Conservation (phyloP, 352 stramenopile genomes). For the Phytophthora constricta region DNA sequence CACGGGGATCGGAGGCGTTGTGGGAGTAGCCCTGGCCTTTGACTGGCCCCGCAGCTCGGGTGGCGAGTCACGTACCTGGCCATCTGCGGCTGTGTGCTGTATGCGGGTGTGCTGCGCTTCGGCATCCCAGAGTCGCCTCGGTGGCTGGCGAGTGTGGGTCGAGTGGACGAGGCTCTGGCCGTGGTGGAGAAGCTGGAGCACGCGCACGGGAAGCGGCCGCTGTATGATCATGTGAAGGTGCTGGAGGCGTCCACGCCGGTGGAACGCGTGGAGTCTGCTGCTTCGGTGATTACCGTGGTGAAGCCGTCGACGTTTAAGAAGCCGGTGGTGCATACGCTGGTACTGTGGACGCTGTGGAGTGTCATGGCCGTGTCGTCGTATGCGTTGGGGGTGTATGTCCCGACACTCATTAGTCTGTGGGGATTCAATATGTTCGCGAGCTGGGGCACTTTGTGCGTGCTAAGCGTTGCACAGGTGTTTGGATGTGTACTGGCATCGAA, state of each 20-base stretch:
- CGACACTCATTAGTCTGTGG: conserved; percentile 41
- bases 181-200: conserved; percentile 40
- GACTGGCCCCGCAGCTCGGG: conserved; percentile 34
- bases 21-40: conserved; percentile 35
- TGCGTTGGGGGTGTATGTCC: conserved; percentile 36
- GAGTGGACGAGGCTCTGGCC: conserved; percentile 34
- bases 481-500: conserved; percentile 24
- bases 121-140: conserved; percentile 47
- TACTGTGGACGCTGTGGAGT: conserved; percentile 44
- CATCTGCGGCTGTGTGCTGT: conserved; percentile 31
- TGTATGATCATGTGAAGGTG: conserved; percentile 21
- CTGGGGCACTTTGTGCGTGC: conserved; percentile 28
- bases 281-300: background rate
- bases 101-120: conserved; percentile 30
- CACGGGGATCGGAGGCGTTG: conserved; percentile 37
- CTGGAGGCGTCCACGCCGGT: conserved; percentile 12
- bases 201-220: conserved; percentile 5
- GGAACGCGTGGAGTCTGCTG: background rate
- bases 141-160: conserved; percentile 38
- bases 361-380: conserved; percentile 42
- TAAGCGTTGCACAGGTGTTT: conserved; percentile 28
- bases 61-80: conserved; percentile 40
- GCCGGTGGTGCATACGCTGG: conserved; percentile 22
- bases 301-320: conserved; percentile 9
- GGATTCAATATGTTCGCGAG: conserved; percentile 44